A percentile compares a stretch with the other conserved stretches of the same genome.
These are phyloP conservation scores for Closterium sp. DNA, from an alignment of 139 green algal species.

Conservation along the genomic window DNA sequence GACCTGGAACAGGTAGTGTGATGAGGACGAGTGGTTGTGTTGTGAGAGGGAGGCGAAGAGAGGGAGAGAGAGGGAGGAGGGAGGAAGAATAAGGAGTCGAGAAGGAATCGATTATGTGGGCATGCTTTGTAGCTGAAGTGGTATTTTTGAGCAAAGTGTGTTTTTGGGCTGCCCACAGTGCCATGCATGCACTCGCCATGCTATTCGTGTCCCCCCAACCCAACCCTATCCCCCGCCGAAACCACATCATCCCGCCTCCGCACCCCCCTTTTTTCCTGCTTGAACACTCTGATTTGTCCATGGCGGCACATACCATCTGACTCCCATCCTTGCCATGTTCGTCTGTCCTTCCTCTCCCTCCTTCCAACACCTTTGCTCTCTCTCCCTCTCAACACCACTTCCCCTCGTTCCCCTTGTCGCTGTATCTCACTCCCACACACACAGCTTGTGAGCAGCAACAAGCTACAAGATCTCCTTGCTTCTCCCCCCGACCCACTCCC, in stretches of 20 bases:
- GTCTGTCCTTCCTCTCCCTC: neutral
- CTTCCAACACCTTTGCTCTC: neutral
- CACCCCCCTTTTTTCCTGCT: no score
- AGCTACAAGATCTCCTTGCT: neutral
- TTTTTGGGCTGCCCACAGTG: no score
- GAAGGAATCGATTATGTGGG: no score
- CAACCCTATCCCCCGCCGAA: no score
- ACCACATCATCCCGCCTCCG: no score
- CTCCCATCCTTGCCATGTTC: neutral
- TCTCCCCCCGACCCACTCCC: neutral
- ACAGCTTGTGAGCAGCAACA: neutral
- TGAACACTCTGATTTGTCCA: no score
- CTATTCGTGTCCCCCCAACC: no score
- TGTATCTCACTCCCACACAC: neutral
- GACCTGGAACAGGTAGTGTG: conserved; percentile 49
- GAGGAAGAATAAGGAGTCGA: no score
- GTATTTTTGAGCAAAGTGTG: no score
- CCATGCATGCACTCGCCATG: no score
- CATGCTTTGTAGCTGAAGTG: no score
- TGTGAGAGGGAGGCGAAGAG: neutral
- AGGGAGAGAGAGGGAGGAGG: neutral
- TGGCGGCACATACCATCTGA: no score
- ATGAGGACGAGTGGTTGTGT: neutral
- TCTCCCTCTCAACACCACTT: neutral
- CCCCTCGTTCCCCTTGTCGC: neutral